These are phyloP conservation scores for Botrytis galanthina DNA, from an alignment of 2,329 filamentous ascomycete genomes.

Conservation along the genomic window DNA sequence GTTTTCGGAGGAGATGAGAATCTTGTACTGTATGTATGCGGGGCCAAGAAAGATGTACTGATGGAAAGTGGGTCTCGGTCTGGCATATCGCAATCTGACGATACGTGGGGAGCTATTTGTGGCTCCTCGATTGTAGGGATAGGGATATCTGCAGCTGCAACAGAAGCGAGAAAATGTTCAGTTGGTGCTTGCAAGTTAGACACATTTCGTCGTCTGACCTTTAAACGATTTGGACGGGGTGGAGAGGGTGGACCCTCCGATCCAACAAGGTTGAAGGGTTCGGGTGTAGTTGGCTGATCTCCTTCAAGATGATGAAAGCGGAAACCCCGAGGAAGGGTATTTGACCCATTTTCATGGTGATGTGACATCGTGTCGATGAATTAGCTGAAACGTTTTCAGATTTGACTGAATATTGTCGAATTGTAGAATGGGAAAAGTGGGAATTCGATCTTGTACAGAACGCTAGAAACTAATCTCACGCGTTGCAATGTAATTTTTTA, in stretches of 20 bases:
- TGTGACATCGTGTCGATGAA: constrained; percentile 29
- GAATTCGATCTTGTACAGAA: constrained; percentile 21
- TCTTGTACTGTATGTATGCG: constrained; percentile 24
- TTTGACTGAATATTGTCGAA: constrained; percentile 18
- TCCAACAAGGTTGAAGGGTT: constrained; percentile 29
- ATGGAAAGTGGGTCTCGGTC: constrained; percentile 27
- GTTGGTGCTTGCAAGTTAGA: constrained; percentile 51
- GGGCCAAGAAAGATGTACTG: constrained; percentile 29
- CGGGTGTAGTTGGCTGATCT: constrained; percentile 34
- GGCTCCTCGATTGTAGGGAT: constrained; percentile 64
- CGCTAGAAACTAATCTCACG: constrained; percentile 17
- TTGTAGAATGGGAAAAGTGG: not conserved
- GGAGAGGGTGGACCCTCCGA: constrained; percentile 34
- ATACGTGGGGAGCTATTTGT: constrained; percentile 37
- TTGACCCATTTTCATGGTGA: constrained; percentile 34
- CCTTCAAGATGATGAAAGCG: constrained; percentile 32
- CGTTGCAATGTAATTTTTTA: constrained; percentile 11
- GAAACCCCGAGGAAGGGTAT: constrained; percentile 37
- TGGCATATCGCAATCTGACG: constrained; percentile 33
- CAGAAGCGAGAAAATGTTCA: constrained; percentile 64
- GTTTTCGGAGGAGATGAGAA: constrained; percentile 55
- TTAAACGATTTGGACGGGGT: constrained; percentile 35
- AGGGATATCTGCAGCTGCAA: constrained; percentile 62
- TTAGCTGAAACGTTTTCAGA: constrained; percentile 25
- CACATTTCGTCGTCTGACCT: constrained; percentile 35